phyloP scores from a whole-genome alignment of 225 moss, liverwort and hornwort species.

The Neckera pumila region DNA sequence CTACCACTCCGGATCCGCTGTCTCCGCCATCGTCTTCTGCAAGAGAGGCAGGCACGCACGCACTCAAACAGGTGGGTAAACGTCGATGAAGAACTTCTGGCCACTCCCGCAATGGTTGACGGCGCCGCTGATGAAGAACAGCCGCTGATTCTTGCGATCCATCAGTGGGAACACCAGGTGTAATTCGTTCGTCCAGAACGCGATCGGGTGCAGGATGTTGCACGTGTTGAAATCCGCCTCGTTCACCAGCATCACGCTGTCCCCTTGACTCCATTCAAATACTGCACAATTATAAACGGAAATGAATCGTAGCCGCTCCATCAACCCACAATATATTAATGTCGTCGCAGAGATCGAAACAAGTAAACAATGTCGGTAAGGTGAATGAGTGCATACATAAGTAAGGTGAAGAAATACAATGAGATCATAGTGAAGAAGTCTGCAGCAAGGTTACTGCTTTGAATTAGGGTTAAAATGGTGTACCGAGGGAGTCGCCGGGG shows the following conservation, averaged over 20 bases:
- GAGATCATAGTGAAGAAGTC: too few relatives aligned
- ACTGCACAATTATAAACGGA: not conserved
- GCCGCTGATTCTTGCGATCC: not conserved
- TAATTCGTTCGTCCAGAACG: not conserved
- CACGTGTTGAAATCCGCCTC: not conserved
- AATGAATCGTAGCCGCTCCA: not conserved
- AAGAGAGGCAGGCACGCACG: too few relatives aligned
- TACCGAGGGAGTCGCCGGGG: not conserved
- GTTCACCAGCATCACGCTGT: not conserved
- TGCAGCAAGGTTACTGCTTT: not conserved
- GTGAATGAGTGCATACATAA: not conserved
- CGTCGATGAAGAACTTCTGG: not conserved
- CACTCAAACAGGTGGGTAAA: not conserved
- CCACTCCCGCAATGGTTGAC: not conserved
- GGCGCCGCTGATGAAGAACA: not conserved
- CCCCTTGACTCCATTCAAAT: not conserved
- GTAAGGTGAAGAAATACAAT: too few relatives aligned
- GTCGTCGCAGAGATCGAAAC: not conserved
- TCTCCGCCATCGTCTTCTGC: not conserved
- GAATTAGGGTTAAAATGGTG: too few relatives aligned
- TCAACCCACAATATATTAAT: not conserved
- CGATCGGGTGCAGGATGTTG: not conserved
- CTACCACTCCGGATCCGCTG: not conserved
- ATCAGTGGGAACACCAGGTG: not conserved
- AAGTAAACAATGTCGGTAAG: too few relatives aligned